A percentile compares a stretch with the other conserved stretches of the same genome.
These are phyloP conservation scores for Medicago truncatula DNA, from an alignment of 306 rosid genomes.

Conservation along the genomic window MtrunA17r5.0-ANR NC_053046.1:37311001-37311500, in stretches of 20 bases:
- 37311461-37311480: too few species aligned
- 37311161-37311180: neutral
- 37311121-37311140: neutral
- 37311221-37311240: slow-evolving; percentile 95
- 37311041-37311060: slow-evolving; percentile 82
- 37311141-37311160: neutral
- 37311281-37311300: neutral
- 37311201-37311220: slow-evolving; percentile 82
- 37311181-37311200: slow-evolving; percentile 87
- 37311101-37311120: neutral
- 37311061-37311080: neutral
- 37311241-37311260: neutral
- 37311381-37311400: too few species aligned
- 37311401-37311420: too few species aligned
- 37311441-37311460: too few species aligned
- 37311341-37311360: too few species aligned
- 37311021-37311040: slow-evolving; percentile 79
- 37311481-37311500: too few species aligned
- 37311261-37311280: slow-evolving; percentile 9
- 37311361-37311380: too few species aligned
- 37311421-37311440: too few species aligned
- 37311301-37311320: neutral
- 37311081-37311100: neutral
- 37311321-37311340: neutral
- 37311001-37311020: slow-evolving; percentile 74